Evolutionary conservation across 2,329 filamentous ascomycete genomes (phyloP).

Genomic region (Microcyclospora pomicola): DNA sequence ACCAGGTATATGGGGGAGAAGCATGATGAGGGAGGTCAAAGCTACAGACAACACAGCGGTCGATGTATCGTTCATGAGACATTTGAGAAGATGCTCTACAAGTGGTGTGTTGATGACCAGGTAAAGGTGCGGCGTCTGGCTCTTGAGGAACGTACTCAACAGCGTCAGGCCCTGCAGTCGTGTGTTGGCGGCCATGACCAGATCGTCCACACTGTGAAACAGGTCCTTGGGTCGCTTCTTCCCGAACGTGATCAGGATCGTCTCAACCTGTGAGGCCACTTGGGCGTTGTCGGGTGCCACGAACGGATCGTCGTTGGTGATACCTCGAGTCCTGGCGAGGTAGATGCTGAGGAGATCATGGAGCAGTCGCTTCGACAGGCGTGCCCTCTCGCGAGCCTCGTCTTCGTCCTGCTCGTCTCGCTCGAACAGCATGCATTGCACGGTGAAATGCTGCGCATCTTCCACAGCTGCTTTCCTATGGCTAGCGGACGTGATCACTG

Average conservation of each 20-base stretch:
- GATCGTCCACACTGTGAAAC: constrained; percentile 49
- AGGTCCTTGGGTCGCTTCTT: constrained; percentile 59
- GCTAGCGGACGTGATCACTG: constrained; percentile 42
- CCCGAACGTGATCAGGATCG: constrained; percentile 43
- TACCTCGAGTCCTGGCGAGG: constrained; percentile 27
- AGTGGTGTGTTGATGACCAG: constrained; percentile 57
- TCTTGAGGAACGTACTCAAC: constrained; percentile 58
- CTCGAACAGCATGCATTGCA: constrained; percentile 51
- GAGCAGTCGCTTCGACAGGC: constrained; percentile 46
- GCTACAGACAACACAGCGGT: constrained; percentile 64
- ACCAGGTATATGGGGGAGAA: constrained; percentile 66
- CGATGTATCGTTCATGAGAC: constrained; percentile 63
- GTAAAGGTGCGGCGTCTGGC: constrained; percentile 67
- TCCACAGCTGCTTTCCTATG: constrained; percentile 50
- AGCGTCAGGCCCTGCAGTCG: constrained; percentile 53
- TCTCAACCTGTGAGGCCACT: constrained; percentile 37
- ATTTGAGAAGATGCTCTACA: constrained; percentile 57
- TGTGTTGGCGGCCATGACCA: constrained; percentile 49
- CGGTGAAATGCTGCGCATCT: constrained; percentile 51
- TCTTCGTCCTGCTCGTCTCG: constrained; percentile 38
- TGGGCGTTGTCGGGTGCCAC: constrained; percentile 31
- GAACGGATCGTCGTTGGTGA: constrained; percentile 21
- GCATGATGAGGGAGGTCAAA: constrained; percentile 64
- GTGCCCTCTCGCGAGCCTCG: constrained; percentile 25
- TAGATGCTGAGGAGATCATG: constrained; percentile 37